Evolutionary conservation across 768 basidiomycete species (phyloP).

Genomic region (Xerocomus potaroensis): DNA sequence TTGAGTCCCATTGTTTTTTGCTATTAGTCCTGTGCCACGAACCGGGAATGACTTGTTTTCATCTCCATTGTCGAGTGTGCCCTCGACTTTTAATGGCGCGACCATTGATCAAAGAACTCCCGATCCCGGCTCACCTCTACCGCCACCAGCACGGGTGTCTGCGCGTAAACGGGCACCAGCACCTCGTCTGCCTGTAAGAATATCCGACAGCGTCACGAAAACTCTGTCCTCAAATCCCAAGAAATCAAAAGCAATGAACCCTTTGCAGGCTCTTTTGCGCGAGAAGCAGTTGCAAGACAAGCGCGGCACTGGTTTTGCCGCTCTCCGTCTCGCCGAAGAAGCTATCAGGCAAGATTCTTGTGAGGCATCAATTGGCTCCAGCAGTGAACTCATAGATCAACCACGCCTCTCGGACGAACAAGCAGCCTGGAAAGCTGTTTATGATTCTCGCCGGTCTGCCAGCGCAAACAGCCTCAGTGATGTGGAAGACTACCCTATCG

Average conservation of each 20-base stretch:
- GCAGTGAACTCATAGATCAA: constrained; percentile 12
- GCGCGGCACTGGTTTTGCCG: constrained; percentile 36
- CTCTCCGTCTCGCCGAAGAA: constrained; percentile 44
- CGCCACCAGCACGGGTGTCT: constrained; percentile 12
- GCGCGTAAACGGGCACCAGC: constrained; percentile 18
- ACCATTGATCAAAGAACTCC: not conserved
- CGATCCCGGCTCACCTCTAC: constrained; percentile 3
- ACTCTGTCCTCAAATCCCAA: constrained; percentile 11
- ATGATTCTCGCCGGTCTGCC: constrained; percentile 16
- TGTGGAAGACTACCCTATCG: constrained; percentile 35
- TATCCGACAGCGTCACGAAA: constrained; percentile 3
- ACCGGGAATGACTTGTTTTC: constrained; percentile 8
- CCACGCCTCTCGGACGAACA: constrained; percentile 33
- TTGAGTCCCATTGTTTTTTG: not conserved
- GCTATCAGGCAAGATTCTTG: constrained; percentile 31
- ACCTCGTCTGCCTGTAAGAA: constrained; percentile 10
- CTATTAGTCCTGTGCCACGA: constrained; percentile 7
- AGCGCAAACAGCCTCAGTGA: constrained; percentile 9
- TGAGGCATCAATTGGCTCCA: constrained; percentile 15
- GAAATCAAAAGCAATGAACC: constrained; percentile 36
- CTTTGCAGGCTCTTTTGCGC: constrained; percentile 50
- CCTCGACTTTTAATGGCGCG: constrained; percentile 7
- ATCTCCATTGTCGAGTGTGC: constrained; percentile 22
- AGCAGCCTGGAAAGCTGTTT: constrained; percentile 38
- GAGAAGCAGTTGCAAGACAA: constrained; percentile 40